Conservation (phyloP, 2,329 filamentous ascomycete species). For the Xylariaceae sp. region DNA sequence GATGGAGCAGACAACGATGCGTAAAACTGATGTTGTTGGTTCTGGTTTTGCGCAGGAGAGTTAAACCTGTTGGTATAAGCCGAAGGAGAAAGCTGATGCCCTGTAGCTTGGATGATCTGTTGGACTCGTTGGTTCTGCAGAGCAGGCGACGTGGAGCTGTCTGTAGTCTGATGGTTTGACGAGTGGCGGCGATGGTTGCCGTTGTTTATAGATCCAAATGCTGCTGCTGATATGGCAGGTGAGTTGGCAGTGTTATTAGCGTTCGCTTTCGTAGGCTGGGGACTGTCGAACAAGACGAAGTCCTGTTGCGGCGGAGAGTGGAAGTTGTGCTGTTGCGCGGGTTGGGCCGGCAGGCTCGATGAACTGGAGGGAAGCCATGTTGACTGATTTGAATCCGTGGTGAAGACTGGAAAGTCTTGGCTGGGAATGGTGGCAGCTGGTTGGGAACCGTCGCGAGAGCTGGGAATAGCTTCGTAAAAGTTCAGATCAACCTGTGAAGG, state of each 20-base stretch:
- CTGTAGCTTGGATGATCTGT: constrained; percentile 55
- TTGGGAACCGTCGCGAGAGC: constrained; percentile 54
- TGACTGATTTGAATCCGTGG: constrained; percentile 73
- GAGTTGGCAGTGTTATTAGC: constrained; percentile 39
- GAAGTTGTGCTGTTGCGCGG: constrained; percentile 53
- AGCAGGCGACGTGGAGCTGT: constrained; percentile 41
- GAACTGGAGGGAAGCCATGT: constrained; percentile 73
- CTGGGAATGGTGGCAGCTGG: constrained; percentile 56
- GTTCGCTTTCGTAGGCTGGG: constrained; percentile 37
- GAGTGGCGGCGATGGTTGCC: constrained; percentile 41
- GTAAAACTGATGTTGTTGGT: constrained; percentile 55
- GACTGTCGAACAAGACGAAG: constrained; percentile 72
- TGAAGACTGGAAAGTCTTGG: constrained; percentile 72
- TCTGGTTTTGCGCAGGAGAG: constrained; percentile 39
- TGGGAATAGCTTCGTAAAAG: constrained; percentile 56
- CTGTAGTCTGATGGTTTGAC: constrained; percentile 24
- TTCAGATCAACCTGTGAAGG: constrained; percentile 62
- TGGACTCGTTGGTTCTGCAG: constrained; percentile 56
- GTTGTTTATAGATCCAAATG: constrained; percentile 33
- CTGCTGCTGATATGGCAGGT: constrained; percentile 38
- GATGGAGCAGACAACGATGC: constrained; percentile 58
- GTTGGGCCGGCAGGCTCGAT: constrained; percentile 58
- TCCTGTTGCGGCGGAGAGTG: constrained; percentile 59
- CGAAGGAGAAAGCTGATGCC: constrained; percentile 49
- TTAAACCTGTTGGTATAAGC: constrained; percentile 57